These are phyloP conservation scores for Achaetomiella virescens DNA, from an alignment of 495 filamentous ascomycete species.

Conservation along the genomic window DNA sequence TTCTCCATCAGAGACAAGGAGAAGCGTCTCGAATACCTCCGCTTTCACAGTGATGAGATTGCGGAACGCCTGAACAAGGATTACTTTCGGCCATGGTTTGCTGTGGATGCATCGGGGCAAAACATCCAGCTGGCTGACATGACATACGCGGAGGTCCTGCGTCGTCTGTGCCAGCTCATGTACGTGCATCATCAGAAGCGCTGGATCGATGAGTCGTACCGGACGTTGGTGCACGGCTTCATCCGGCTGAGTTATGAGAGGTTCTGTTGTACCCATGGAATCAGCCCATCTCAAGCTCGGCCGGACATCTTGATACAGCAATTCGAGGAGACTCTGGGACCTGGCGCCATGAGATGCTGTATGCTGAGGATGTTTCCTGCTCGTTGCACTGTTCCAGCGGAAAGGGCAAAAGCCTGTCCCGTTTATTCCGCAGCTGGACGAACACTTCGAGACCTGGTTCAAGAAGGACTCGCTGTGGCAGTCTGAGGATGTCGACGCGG, in stretches of 20 bases:
- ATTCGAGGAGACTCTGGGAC: no score
- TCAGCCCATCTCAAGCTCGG: no score
- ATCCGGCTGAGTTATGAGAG: conserved; percentile 95
- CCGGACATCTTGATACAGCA: no score
- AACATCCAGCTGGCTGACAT: conserved; percentile 93
- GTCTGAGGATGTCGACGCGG: conserved; percentile 92
- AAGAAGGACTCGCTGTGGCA: conserved; percentile 99
- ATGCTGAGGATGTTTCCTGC: conserved; percentile 94
- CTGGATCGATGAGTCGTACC: conserved; percentile 87
- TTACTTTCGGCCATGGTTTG: conserved; percentile 98
- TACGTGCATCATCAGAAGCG: conserved; percentile 88
- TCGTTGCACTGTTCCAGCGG: conserved; percentile 84
- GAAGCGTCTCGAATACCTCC: conserved; percentile 84
- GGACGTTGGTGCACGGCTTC: conserved; percentile 81
- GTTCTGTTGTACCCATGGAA: no score
- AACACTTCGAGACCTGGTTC: conserved; percentile 96
- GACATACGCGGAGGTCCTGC: conserved; percentile 91
- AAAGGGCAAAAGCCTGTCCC: conserved; percentile 96
- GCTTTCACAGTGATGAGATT: conserved; percentile 88
- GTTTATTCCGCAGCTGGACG: conserved; percentile 88
- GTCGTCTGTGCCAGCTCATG: conserved; percentile 91
- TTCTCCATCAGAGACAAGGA: conserved; percentile 95
- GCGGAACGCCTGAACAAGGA: conserved; percentile 97
- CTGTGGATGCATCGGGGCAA: conserved; percentile 84
- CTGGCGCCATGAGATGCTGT: no score